Evolutionary conservation across 768 basidiomycete genomes (phyloP).

Genomic region (Calocybe gangraenosa): DNA sequence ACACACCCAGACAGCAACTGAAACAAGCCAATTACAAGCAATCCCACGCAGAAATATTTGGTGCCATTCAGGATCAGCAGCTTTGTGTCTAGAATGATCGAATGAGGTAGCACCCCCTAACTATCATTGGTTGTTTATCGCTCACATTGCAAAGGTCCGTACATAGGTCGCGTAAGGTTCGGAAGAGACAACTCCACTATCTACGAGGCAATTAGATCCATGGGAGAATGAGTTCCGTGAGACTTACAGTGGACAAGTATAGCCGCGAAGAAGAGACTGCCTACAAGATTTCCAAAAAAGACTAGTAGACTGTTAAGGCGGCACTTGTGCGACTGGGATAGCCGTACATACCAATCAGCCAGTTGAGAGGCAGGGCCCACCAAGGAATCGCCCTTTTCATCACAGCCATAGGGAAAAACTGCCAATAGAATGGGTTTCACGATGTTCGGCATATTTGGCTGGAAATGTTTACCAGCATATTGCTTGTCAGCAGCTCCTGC

Average conservation of each 20-base stretch:
- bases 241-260: slow-evolving; percentile 60
- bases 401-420: slow-evolving; percentile 61
- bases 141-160: slow-evolving; percentile 54
- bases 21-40: slow-evolving; percentile 76
- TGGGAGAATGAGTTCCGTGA: not conserved
- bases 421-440: not conserved
- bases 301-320: slow-evolving; percentile 32
- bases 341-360: slow-evolving; percentile 53
- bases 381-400: slow-evolving; percentile 58
- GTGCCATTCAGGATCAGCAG: slow-evolving; percentile 61
- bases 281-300: slow-evolving; percentile 63
- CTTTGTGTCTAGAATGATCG: slow-evolving; percentile 43
- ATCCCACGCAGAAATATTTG: slow-evolving; percentile 73
- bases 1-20: slow-evolving; percentile 68
- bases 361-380: slow-evolving; percentile 68
- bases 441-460: not conserved
- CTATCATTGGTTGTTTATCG: slow-evolving; percentile 1
- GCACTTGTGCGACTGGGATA: not conserved
- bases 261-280: slow-evolving; percentile 67
- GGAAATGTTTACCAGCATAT: slow-evolving; percentile 53
- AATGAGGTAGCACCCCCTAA: not conserved
- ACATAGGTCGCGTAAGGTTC: slow-evolving; percentile 57
- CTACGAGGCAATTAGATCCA: slow-evolving; percentile 27
- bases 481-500: slow-evolving; percentile 68
- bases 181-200: slow-evolving; percentile 52